Conservation (phyloP, 331 rosid species). For the Arachis monticola region DNA sequence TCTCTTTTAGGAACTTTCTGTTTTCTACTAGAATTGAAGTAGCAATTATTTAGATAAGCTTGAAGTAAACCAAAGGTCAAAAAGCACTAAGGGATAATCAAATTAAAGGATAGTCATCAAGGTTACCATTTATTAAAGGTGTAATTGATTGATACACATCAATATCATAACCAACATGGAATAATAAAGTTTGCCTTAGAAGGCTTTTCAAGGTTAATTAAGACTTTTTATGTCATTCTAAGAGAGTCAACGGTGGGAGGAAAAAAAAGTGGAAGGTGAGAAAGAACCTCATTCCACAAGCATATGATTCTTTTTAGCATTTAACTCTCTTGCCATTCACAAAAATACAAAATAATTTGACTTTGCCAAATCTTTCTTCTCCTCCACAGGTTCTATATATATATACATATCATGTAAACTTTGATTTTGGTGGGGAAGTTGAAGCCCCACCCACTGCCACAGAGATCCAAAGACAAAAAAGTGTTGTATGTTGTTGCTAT, state of each 20-base stretch:
- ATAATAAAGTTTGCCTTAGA: slow-evolving; percentile 46
- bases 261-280: slow-evolving; percentile 51
- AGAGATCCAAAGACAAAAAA: slow-evolving; percentile 34
- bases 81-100: slow-evolving; percentile 8
- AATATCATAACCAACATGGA: slow-evolving; percentile 39
- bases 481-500: slow-evolving; percentile 36
- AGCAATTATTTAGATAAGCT: slow-evolving; percentile 34
- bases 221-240: slow-evolving; percentile 38
- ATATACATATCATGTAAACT: slow-evolving; percentile 34
- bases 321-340: slow-evolving; percentile 50
- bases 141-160: slow-evolving; percentile 39
- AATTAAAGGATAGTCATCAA: slow-evolving; percentile 23
- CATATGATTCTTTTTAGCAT: slow-evolving; percentile 55
- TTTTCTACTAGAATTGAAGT: not conserved
- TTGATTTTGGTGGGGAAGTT: slow-evolving; percentile 42
- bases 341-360: slow-evolving; percentile 54
- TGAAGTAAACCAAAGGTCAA: slow-evolving; percentile 4
- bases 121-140: slow-evolving; percentile 39
- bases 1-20: not conserved
- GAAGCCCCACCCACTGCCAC: slow-evolving; percentile 54
- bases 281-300: slow-evolving; percentile 58
- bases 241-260: slow-evolving; percentile 54
- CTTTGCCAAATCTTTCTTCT: slow-evolving; percentile 47
- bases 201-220: slow-evolving; percentile 33
- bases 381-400: slow-evolving; percentile 48